A percentile compares a stretch with the other conserved stretches of the same genome.
Evolutionary conservation across 2,329 filamentous ascomycete genomes (phyloP).

Genomic region (Alternaria conjuncta): DNA sequence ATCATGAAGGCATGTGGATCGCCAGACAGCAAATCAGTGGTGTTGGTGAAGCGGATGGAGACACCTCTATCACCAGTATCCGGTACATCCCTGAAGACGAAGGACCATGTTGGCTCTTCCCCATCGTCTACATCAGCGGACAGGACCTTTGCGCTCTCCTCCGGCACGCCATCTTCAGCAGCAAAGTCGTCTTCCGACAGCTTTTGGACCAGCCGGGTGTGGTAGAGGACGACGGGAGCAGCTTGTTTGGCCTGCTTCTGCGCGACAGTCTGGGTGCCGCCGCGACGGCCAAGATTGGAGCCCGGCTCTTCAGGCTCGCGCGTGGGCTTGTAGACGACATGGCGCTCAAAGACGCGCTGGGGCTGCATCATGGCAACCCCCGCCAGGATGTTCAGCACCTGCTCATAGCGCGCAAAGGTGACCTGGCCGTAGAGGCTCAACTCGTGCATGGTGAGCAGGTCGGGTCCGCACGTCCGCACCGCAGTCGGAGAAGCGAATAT

Average conservation of each 20-base stretch:
- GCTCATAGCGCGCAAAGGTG: slow-evolving; percentile 62
- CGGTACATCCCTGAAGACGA: slow-evolving; percentile 52
- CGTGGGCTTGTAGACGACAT: slow-evolving; percentile 64
- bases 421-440: slow-evolving; percentile 67
- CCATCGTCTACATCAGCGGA: slow-evolving; percentile 31
- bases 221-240: slow-evolving; percentile 59
- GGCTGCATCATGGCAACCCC: slow-evolving; percentile 69
- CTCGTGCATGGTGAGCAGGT: slow-evolving; percentile 62
- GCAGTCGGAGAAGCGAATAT: slow-evolving; percentile 20
- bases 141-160: slow-evolving; percentile 15
- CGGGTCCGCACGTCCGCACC: slow-evolving; percentile 21
- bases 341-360: slow-evolving; percentile 59
- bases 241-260: slow-evolving; percentile 38
- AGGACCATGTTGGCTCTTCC: slow-evolving; percentile 43
- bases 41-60: slow-evolving; percentile 60
- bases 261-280: slow-evolving; percentile 47
- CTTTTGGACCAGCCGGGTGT: slow-evolving; percentile 58
- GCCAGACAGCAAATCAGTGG: slow-evolving; percentile 56
- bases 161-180: slow-evolving; percentile 12
- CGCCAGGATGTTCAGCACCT: slow-evolving; percentile 66
- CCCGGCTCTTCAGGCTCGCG: slow-evolving; percentile 53
- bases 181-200: slow-evolving; percentile 49
- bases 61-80: slow-evolving; percentile 60
- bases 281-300: slow-evolving; percentile 41
- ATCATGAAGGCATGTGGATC: slow-evolving; percentile 60